phyloP scores from a whole-genome alignment of 2,329 filamentous ascomycete species.

The Paracoccidioides brasiliensis region DNA sequence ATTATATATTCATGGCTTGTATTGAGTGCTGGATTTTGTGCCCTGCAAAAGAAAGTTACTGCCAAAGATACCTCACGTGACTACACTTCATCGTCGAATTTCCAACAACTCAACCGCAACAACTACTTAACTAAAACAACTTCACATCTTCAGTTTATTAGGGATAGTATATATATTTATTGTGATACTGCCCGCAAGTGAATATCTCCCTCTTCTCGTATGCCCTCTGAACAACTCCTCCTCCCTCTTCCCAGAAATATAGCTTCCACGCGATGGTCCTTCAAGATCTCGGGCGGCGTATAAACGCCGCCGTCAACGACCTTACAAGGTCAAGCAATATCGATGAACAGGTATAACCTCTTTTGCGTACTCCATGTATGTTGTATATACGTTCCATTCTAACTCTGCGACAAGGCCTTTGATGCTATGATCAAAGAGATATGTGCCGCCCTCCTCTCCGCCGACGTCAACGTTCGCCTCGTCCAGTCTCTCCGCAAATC shows the following conservation, averaged over 20 bases:
- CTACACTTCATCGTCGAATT: not conserved
- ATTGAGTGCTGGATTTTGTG: not conserved
- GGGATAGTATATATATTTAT: not conserved
- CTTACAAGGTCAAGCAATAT: conserved; percentile 83
- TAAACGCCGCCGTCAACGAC: conserved; percentile 91
- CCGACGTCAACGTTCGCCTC: conserved; percentile 92
- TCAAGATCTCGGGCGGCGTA: conserved; percentile 95
- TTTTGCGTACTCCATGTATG: not conserved
- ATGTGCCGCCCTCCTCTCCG: conserved; percentile 84
- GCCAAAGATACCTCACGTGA: not conserved
- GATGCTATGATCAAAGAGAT: conserved; percentile 98
- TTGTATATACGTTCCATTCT: conserved; percentile 7
- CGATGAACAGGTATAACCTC: conserved; percentile 67
- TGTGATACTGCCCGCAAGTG: not conserved
- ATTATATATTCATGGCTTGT: not conserved
- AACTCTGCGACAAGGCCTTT: conserved; percentile 52
- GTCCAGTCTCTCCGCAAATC: conserved; percentile 85
- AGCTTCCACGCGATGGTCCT: conserved; percentile 62
- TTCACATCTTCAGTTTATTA: not conserved
- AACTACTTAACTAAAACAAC: not conserved
- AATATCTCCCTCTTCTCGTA: no score
- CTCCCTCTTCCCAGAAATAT: not conserved
- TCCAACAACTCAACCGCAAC: not conserved
- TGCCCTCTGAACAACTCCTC: not conserved
- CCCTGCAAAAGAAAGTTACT: not conserved